Evolutionary conservation across 805 yeast genomes (phyloP), one percentile per base, ranked within the genome.

Genomic region (Saccharomycopsis lassenensis): DNA sequence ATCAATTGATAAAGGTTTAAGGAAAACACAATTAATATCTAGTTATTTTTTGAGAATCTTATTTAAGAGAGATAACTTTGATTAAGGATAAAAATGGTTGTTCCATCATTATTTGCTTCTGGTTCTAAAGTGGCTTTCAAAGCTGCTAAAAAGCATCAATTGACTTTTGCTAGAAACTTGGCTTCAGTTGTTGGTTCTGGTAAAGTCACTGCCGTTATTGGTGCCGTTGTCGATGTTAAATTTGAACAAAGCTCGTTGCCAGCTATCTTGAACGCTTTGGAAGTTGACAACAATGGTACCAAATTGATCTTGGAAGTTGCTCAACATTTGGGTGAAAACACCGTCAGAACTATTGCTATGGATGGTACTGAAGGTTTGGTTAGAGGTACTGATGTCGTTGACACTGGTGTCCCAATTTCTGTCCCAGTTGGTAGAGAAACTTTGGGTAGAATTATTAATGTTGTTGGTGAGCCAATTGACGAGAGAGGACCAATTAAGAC

Each of bases 341-440:
- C 97, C 56, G 97, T 91, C 65, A 89, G 98, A 81, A 81, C 98
- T 63, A 91, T 91, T 81, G 97, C 98, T 62, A 91, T 91, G 98
- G 98, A 91, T 68, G 97, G 97, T 84, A 91, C 98, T 55, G 97
- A 89, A 69, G 98, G 98, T 85, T 79, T 91, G 60, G 95, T 86
- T 57, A 89, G 98, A 77, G 98, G 98, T 67, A 78, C 81, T 59
- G 40, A 69, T 44, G 98, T 91, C 57, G 50, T 59, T 50, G 98
- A 91, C 74, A 87, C 97, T 50, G 98, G 98, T 67, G 73, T 95
- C 49, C 98, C 98, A 68, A 91, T 91, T 65, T 79, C 95, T 54
- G 94, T 91, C 55, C 98, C 98, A 55, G 98, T 91, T 52, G 98
- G 98, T 64, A 86, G 95, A 69, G 97, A 87, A 65, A 89, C 97